phyloP scores from a whole-genome alignment of 352 stramenopile genomes.

The Thraustochytrium sp. region DNA sequence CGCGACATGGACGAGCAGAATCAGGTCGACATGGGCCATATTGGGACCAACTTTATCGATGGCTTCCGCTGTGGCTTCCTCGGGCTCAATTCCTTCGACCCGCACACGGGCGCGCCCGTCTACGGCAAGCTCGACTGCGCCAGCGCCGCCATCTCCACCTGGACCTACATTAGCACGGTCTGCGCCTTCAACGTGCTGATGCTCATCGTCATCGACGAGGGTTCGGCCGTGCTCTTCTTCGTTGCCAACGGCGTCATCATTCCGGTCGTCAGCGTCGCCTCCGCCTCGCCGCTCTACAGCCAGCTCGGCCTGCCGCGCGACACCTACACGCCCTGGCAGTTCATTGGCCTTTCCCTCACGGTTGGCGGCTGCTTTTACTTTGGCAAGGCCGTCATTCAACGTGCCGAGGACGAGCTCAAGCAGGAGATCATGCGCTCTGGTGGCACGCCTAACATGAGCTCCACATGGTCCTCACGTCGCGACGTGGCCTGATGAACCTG shows the following conservation, averaged over 20 bases:
- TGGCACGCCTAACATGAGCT: too few relatives aligned
- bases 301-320: background rate
- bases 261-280: slow-evolving; percentile 11
- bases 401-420: background rate
- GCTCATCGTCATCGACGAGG: slow-evolving; percentile 34
- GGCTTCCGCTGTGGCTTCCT: slow-evolving; percentile 26
- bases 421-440: slow-evolving; percentile 12
- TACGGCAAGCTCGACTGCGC: slow-evolving; percentile 21
- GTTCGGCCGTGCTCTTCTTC: slow-evolving; percentile 40
- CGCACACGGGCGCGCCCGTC: background rate
- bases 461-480: too few relatives aligned
- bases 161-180: slow-evolving; percentile 23
- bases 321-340: slow-evolving; percentile 16
- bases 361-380: slow-evolving; percentile 36
- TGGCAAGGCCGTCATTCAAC: slow-evolving; percentile 33
- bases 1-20: slow-evolving; percentile 27
- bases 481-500: too few relatives aligned
- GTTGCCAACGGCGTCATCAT: slow-evolving; percentile 41
- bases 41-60: slow-evolving; percentile 21
- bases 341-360: slow-evolving; percentile 23
- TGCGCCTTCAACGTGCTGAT: slow-evolving; percentile 45
- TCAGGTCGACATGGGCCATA: background rate
- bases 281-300: slow-evolving; percentile 25
- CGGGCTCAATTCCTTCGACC: background rate
- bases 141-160: background rate